Percentiles rank a stretch among this genome's conserved stretches.
Conservation (phyloP, 2,329 filamentous ascomycete species). For the Alternaria brassicae region DNA sequence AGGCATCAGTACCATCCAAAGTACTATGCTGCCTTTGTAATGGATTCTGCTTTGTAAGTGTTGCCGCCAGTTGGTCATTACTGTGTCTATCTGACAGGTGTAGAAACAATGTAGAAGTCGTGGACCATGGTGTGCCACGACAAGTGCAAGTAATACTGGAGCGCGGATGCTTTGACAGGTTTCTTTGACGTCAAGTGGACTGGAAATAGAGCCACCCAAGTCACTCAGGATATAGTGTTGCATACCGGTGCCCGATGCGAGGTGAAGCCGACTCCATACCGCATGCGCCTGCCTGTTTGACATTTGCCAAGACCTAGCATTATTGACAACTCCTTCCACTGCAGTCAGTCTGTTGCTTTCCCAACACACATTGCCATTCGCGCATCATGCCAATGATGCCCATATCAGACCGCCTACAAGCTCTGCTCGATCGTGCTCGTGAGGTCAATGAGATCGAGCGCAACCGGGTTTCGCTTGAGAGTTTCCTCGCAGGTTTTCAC, state of each 20-base stretch:
- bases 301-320: not conserved
- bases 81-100: not conserved
- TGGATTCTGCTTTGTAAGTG: slow-evolving; percentile 38
- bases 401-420: not conserved
- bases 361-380: not conserved
- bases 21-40: slow-evolving; percentile 39
- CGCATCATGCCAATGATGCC: not conserved
- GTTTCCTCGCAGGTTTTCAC: slow-evolving; percentile 1
- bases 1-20: slow-evolving; percentile 34
- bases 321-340: not conserved
- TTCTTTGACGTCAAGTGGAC: not conserved
- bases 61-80: not conserved
- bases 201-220: not conserved
- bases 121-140: slow-evolving; percentile 20
- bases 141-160: not conserved
- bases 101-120: slow-evolving; percentile 35
- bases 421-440: not conserved
- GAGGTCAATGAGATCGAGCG: not conserved
- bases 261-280: not conserved
- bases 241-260: not conserved
- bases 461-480: not conserved
- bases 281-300: not conserved
- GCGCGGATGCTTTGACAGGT: not conserved
- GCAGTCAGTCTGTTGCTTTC: not conserved
- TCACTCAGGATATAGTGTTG: not conserved